Evolutionary conservation across 306 rosid genomes (phyloP).

Genomic region (Prunus mongolica): DNA sequence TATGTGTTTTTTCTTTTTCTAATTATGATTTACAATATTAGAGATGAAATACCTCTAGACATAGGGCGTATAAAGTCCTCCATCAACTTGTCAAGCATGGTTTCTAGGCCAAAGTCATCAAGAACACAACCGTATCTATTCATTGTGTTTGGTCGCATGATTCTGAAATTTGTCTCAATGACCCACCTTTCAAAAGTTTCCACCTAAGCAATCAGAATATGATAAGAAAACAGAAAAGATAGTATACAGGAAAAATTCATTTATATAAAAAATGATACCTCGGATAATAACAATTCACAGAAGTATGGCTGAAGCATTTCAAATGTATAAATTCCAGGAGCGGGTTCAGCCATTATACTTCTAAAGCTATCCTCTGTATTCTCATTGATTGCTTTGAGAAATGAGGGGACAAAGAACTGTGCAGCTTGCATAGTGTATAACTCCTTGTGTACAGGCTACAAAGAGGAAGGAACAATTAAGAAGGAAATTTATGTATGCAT

Average conservation of each 20-base stretch:
- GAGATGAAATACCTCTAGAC: slow-evolving; percentile 48
- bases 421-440: slow-evolving; percentile 61
- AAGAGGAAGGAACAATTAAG: slow-evolving; percentile 11
- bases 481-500: slow-evolving; percentile 13
- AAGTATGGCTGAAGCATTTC: slow-evolving; percentile 83
- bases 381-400: slow-evolving; percentile 71
- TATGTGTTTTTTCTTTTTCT: neutral
- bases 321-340: slow-evolving; percentile 68
- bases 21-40: slow-evolving; percentile 6
- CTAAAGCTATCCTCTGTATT: slow-evolving; percentile 68
- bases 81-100: slow-evolving; percentile 83
- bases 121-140: slow-evolving; percentile 90
- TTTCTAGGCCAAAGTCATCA: slow-evolving; percentile 86
- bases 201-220: slow-evolving; percentile 71
- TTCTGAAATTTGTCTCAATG: slow-evolving; percentile 60
- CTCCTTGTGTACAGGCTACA: slow-evolving; percentile 72
- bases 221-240: slow-evolving; percentile 46
- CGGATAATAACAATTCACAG: slow-evolving; percentile 74
- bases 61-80: slow-evolving; percentile 67
- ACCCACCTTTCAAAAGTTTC: slow-evolving; percentile 93
- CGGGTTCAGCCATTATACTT: slow-evolving; percentile 56
- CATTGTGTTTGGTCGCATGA: slow-evolving; percentile 96
- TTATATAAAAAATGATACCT: slow-evolving; percentile 52
- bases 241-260: slow-evolving; percentile 18
- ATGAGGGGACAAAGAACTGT: slow-evolving; percentile 76